phyloP scores from a whole-genome alignment of 805 yeast genomes.

The Kluyveromyces wickerhamii region DNA sequence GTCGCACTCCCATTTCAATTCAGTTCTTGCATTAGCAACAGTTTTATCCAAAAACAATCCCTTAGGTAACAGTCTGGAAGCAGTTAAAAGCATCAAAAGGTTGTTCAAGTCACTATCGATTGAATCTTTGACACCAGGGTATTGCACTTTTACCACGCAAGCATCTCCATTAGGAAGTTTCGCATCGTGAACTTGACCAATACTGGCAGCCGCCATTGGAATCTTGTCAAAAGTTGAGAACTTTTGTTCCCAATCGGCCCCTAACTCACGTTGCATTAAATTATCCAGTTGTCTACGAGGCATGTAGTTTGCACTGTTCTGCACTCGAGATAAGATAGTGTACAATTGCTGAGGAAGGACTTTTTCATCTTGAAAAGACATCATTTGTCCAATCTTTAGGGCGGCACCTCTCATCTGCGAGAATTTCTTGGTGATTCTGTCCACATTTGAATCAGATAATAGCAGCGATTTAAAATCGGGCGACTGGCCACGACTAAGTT shows the following conservation, averaged over 20 bases:
- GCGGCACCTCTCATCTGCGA: constrained; percentile 99
- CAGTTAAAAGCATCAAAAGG: constrained; percentile 70
- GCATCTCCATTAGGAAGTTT: constrained; percentile 54
- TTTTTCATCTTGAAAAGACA: constrained; percentile 87
- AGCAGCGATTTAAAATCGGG: constrained; percentile 51
- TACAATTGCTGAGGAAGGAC: constrained; percentile 82
- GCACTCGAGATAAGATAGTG: constrained; percentile 72
- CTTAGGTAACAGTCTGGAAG: constrained; percentile 78
- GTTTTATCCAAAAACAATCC: constrained; percentile 90
- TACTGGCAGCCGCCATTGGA: constrained; percentile 96
- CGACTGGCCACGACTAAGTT: constrained; percentile 48
- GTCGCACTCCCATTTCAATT: constrained; percentile 96
- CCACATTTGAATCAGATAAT: constrained; percentile 75
- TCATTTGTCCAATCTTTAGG: constrained; percentile 90
- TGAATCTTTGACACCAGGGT: constrained; percentile 91
- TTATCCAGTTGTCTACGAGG: constrained; percentile 82
- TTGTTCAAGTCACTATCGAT: constrained; percentile 93
- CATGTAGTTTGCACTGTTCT: constrained; percentile 94
- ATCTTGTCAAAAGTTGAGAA: constrained; percentile 73
- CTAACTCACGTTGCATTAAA: constrained; percentile 66
- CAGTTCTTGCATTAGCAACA: constrained; percentile 85
- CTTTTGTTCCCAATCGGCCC: constrained; percentile 63
- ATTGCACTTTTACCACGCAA: constrained; percentile 93
- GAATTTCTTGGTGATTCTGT: constrained; percentile 78
- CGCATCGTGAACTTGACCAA: constrained; percentile 93